These are phyloP conservation scores for Blastobotrys proliferans DNA, from an alignment of 1,139 yeast genomes.

Conservation along the genomic window DNA sequence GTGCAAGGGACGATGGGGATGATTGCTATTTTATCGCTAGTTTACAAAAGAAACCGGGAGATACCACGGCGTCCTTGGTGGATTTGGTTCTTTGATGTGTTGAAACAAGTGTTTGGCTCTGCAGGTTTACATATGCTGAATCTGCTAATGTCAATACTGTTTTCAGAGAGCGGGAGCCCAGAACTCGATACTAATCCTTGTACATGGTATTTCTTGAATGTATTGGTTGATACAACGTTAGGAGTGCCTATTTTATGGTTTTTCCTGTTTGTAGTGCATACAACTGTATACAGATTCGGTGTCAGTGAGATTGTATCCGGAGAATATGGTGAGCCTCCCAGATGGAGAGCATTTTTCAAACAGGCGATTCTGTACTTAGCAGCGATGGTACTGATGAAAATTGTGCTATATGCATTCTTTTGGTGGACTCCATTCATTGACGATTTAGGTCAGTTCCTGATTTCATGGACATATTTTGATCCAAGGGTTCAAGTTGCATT, in stretches of 20 bases:
- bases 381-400: constrained; percentile 55
- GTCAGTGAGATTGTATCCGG: constrained; percentile 73
- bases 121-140: constrained; percentile 78
- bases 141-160: constrained; percentile 62
- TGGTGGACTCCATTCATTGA: constrained; percentile 55
- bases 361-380: constrained; percentile 67
- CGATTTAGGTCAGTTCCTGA: constrained; percentile 52
- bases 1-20: constrained; percentile 55
- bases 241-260: constrained; percentile 83
- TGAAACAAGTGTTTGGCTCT: constrained; percentile 86
- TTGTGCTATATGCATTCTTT: constrained; percentile 50
- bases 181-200: constrained; percentile 38
- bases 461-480: constrained; percentile 76
- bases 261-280: constrained; percentile 43
- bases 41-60: constrained; percentile 73
- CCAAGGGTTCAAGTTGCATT: constrained; percentile 80
- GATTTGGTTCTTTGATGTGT: constrained; percentile 86
- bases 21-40: constrained; percentile 67
- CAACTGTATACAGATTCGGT: constrained; percentile 45
- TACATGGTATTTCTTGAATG: constrained; percentile 81
- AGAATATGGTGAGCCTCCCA: constrained; percentile 75
- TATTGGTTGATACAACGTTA: constrained; percentile 87
- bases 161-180: constrained; percentile 36
- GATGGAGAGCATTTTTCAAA: constrained; percentile 59
- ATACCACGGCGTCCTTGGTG: constrained; percentile 83